Percentiles rank a stretch among this genome's conserved stretches.
Conservation (phyloP, 2,329 filamentous ascomycete species). For the Botryotinia globosa region DNA sequence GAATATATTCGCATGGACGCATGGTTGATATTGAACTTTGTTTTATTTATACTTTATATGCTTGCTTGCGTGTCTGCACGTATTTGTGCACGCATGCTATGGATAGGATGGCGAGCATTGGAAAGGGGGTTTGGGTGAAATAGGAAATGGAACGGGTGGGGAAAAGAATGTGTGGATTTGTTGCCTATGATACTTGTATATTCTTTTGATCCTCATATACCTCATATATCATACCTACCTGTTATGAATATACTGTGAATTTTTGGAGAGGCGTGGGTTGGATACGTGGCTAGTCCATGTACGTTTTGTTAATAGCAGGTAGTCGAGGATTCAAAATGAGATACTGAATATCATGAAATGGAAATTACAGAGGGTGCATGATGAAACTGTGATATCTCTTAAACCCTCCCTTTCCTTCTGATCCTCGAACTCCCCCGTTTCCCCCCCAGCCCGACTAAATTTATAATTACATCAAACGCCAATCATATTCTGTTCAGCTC, state of each 20-base stretch:
- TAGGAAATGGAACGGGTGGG: constrained; percentile 5
- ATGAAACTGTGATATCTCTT: not conserved
- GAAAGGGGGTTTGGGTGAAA: constrained; percentile 2
- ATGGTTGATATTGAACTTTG: constrained; percentile 11
- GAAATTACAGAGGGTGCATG: not conserved
- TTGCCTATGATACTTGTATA: constrained; percentile 6
- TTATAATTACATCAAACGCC: not conserved
- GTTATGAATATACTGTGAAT: not conserved
- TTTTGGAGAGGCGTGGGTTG: not conserved
- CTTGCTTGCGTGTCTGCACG: not conserved
- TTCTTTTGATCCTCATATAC: not conserved
- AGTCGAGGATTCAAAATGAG: not conserved
- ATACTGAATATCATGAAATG: not conserved
- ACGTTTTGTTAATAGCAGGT: not conserved
- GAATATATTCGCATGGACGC: not conserved
- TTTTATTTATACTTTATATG: constrained; percentile 10
- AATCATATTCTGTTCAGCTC: not conserved
- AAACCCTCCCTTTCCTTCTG: not conserved
- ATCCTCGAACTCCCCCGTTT: not conserved
- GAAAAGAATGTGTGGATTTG: constrained; percentile 7
- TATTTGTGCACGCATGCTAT: not conserved
- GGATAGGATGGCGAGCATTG: not conserved
- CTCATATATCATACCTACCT: not conserved
- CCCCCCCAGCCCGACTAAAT: not conserved
- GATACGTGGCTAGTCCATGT: not conserved